phyloP scores from a whole-genome alignment of 2,329 filamentous ascomycete species.

The Colletotrichum brevisporum region DNA sequence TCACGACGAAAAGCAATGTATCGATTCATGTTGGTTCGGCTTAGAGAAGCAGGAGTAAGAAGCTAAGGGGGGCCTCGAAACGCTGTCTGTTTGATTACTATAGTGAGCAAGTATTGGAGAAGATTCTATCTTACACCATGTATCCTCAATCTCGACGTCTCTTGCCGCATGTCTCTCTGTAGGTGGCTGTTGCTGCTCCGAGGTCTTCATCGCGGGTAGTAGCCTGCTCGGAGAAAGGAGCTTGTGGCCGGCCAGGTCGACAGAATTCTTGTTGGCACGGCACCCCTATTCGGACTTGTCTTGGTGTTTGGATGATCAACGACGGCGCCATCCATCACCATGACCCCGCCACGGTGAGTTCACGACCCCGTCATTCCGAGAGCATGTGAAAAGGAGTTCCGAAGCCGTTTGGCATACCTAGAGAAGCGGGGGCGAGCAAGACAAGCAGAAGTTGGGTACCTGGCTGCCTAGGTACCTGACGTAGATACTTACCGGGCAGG shows the following conservation, averaged over 20 bases:
- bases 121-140: slow-evolving; percentile 11
- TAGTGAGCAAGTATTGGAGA: neutral
- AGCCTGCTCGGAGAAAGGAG: slow-evolving; percentile 7
- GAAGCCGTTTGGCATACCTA: neutral
- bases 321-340: slow-evolving; percentile 9
- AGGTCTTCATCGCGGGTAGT: neutral
- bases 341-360: slow-evolving; percentile 17
- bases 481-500: neutral
- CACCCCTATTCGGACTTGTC: slow-evolving; percentile 6
- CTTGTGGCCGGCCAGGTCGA: neutral
- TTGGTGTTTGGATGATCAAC: slow-evolving; percentile 1
- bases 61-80: slow-evolving; percentile 25
- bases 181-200: neutral
- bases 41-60: slow-evolving; percentile 28
- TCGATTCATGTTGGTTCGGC: slow-evolving; percentile 42
- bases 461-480: too few species aligned
- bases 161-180: slow-evolving; percentile 3
- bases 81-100: slow-evolving; percentile 15
- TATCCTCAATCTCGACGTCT: neutral
- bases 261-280: slow-evolving; percentile 3
- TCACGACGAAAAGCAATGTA: slow-evolving; percentile 36
- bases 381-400: neutral
- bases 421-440: too few species aligned
- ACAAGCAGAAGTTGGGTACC: too few species aligned
- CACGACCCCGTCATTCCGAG: slow-evolving; percentile 1